Conservation (phyloP, 441 rosid genomes). For the Theobroma grandiflorum region DNA sequence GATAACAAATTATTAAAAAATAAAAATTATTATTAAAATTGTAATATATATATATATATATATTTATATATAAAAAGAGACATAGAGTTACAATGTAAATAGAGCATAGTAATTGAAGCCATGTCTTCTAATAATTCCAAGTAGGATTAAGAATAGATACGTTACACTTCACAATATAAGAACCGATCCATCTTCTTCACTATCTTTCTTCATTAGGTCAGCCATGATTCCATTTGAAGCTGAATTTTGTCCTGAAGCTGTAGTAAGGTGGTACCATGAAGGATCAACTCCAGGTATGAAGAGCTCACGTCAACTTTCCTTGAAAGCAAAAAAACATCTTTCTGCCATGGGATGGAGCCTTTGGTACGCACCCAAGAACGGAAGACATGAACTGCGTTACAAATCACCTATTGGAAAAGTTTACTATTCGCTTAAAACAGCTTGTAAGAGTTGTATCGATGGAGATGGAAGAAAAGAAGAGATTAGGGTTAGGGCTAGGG, state of each 20-base stretch:
- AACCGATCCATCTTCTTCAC: too few species aligned
- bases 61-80: too few species aligned
- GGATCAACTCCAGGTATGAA: neutral
- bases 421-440: slow-evolving; percentile 18
- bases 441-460: slow-evolving; percentile 25
- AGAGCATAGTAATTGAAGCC: too few species aligned
- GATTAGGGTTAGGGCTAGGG: neutral
- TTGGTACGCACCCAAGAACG: neutral
- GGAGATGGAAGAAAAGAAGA: neutral
- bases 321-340: slow-evolving; percentile 29
- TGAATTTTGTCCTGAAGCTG: neutral
- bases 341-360: slow-evolving; percentile 25
- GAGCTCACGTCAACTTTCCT: neutral
- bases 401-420: slow-evolving; percentile 16
- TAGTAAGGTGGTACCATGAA: neutral
- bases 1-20: too few species aligned
- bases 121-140: too few species aligned
- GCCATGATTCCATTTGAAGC: neutral
- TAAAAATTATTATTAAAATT: too few species aligned
- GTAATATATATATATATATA: too few species aligned
- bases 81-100: too few species aligned
- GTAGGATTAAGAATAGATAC: too few species aligned
- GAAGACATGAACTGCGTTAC: slow-evolving; percentile 17
- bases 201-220: too few species aligned
- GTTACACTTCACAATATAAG: too few species aligned